Base-by-base conservation (phyloP, 257 asterid species). In the Jacaranda copaia region DNA sequence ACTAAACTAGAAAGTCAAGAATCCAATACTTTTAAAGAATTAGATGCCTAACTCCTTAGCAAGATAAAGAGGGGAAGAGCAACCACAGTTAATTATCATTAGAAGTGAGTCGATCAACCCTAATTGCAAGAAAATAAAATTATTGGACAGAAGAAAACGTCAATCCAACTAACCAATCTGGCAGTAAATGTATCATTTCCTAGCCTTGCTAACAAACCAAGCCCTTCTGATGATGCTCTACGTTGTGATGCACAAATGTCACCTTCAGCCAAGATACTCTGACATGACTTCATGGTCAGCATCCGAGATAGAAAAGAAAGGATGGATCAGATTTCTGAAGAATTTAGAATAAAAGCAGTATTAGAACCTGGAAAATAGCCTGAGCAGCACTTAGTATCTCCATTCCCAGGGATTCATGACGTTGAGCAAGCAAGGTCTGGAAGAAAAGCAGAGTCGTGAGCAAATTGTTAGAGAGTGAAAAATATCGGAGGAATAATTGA, bases 221-320 rank as follows among this genome's bases (percentile, higher is more conserved):
- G 98, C 79, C 99, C 98, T 91, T 96, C 99, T 18, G 98, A 81
- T 61, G 96, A 87, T 73, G 99, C 99, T 84, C 99, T 85, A 42
- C 97, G 95, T 79, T 96, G 99, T 45, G 99, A 91, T 81, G 98
- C 91, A 84, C 94, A 90, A 66, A 93, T 90, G 83, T 96, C 99
- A 58, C 97, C 99, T 90, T 91, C 99, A 52, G 97, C 90, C 82
- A 96, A 87, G 85, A 91, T 90, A 78, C 78, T 85, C 99, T 96
- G 91, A 77, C 84, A 84, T 39, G 79, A 81, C 64, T 71, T 81
- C 79, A 76, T 59, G 74, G 63, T 76, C 70, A 83, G 78, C 69
- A 52, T 68, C 76, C 68, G 63, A 46, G 70, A 73, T 70, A 57
- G 32, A n/a, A 59, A 68, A 78, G 53, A 64, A 70, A 57, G 55